These are phyloP conservation scores for Colletotrichum caudatum DNA, from an alignment of 2,329 filamentous ascomycete genomes.

Conservation along the genomic window DNA sequence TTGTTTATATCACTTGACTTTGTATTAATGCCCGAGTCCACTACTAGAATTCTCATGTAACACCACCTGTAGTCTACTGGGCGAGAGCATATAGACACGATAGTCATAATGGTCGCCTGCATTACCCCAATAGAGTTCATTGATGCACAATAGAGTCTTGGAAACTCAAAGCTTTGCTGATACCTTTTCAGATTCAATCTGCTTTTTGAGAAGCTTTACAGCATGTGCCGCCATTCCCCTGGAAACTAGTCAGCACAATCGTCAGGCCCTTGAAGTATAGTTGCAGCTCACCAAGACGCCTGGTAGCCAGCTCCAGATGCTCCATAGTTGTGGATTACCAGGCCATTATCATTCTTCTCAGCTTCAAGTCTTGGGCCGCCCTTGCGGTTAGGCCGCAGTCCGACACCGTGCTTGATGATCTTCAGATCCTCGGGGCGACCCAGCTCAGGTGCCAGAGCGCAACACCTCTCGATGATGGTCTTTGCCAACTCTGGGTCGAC, in stretches of 20 bases:
- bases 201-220: background rate
- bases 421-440: slow-evolving; percentile 50
- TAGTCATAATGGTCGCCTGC: background rate
- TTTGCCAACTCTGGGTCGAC: slow-evolving; percentile 48
- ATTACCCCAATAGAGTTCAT: background rate
- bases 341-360: slow-evolving; percentile 43
- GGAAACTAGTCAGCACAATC: background rate
- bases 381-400: slow-evolving; percentile 47
- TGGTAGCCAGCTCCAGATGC: slow-evolving; percentile 48
- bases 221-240: slow-evolving; percentile 37
- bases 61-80: background rate
- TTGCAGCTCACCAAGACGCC: slow-evolving; percentile 43
- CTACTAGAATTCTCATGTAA: background rate
- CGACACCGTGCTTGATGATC: slow-evolving; percentile 50
- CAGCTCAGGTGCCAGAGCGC: slow-evolving; percentile 50
- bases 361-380: slow-evolving; percentile 50
- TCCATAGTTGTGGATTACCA: slow-evolving; percentile 48
- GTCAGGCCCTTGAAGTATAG: too few relatives aligned
- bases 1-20: rapidly evolving
- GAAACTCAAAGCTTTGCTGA: slow-evolving; percentile 5
- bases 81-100: background rate
- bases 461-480: slow-evolving; percentile 51
- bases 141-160: background rate
- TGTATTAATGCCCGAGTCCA: background rate
- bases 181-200: slow-evolving; percentile 4